These are phyloP conservation scores for Monosporascus sp. DNA, from an alignment of 2,329 filamentous ascomycete species.

Conservation along the genomic window DNA sequence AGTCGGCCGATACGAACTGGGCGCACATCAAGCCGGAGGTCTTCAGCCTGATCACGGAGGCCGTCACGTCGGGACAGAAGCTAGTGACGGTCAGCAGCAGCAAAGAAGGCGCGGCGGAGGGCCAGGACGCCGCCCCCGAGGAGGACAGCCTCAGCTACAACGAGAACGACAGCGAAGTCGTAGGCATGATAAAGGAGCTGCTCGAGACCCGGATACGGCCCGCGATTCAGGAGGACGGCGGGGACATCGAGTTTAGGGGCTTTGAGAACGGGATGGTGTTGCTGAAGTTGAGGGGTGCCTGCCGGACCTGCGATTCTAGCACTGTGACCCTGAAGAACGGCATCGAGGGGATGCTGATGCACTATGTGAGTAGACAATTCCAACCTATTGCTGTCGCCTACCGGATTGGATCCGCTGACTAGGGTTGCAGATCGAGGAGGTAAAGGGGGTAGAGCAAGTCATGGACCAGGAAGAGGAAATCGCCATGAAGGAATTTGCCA, in stretches of 20 bases:
- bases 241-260: conserved; percentile 91
- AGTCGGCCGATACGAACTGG: conserved; percentile 84
- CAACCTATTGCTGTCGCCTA: background rate
- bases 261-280: conserved; percentile 82
- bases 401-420: conserved; percentile 19
- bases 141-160: conserved; percentile 75
- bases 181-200: conserved; percentile 98
- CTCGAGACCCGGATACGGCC: conserved; percentile 92
- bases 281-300: conserved; percentile 85
- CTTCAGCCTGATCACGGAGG: conserved; percentile 91
- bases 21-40: conserved; percentile 92
- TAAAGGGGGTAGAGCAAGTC: conserved; percentile 86
- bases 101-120: conserved; percentile 42
- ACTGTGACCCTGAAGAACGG: conserved; percentile 96
- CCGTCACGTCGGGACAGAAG: conserved; percentile 74
- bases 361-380: conserved; percentile 61
- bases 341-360: conserved; percentile 98
- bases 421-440: conserved; percentile 79
- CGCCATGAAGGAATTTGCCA: conserved; percentile 79
- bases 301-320: conserved; percentile 92
- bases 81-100: conserved; percentile 70
- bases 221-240: conserved; percentile 94
- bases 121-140: conserved; percentile 35
- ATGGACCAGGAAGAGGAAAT: conserved; percentile 90
- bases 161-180: conserved; percentile 87